Evolutionary conservation across 2,329 filamentous ascomycete genomes (phyloP).

Genomic region (Ramularia endophylla): DNA sequence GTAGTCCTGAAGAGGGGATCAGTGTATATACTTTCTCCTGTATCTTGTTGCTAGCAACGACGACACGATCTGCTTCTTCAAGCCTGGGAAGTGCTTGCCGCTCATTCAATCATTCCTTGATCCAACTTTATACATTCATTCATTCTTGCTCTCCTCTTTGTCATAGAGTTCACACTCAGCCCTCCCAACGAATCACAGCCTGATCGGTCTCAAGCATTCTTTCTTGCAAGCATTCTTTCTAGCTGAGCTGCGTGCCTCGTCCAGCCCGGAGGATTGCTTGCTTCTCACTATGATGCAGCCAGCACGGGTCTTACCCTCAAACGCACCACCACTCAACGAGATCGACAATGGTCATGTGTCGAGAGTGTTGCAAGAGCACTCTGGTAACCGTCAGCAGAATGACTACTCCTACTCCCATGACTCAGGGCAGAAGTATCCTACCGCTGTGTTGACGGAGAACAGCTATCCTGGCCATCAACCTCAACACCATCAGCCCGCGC

Average conservation of each 20-base stretch:
- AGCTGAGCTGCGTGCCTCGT: constrained; percentile 30
- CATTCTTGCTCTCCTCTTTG: constrained; percentile 30
- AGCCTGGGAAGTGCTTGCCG: constrained; percentile 15
- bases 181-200: constrained; percentile 21
- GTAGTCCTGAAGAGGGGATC: constrained; percentile 2
- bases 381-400: constrained; percentile 35
- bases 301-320: constrained; percentile 38
- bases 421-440: constrained; percentile 28
- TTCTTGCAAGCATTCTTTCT: constrained; percentile 38
- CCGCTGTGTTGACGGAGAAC: constrained; percentile 27
- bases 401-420: constrained; percentile 17
- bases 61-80: constrained; percentile 9
- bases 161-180: too few species aligned
- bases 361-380: constrained; percentile 38
- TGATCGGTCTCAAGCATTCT: constrained; percentile 20
- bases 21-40: constrained; percentile 25
- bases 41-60: constrained; percentile 24
- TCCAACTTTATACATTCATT: constrained; percentile 41
- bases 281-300: constrained; percentile 29
- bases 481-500: constrained; percentile 8
- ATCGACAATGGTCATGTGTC: constrained; percentile 23
- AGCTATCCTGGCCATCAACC: constrained; percentile 10
- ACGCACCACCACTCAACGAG: constrained; percentile 35
- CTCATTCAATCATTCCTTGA: constrained; percentile 34
- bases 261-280: constrained; percentile 14